Conservation (phyloP, 495 filamentous ascomycete species). For the Letharia columbiana region DNA sequence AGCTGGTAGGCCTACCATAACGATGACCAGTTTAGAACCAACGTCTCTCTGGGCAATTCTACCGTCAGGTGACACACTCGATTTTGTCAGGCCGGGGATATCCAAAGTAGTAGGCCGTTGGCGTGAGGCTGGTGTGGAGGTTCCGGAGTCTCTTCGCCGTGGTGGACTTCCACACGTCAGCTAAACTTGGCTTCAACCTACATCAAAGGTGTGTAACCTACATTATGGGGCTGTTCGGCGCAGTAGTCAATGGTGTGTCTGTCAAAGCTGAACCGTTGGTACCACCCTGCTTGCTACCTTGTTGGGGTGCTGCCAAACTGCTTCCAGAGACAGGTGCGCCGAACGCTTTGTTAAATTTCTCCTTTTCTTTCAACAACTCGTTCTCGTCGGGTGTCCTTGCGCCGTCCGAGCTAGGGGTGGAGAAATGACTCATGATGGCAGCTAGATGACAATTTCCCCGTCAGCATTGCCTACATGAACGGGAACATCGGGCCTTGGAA, state of each 20-base stretch:
- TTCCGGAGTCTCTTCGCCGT: slow-evolving; percentile 51
- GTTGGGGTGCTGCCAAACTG: slow-evolving; percentile 9
- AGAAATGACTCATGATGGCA: slow-evolving; percentile 47
- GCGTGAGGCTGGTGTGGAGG: slow-evolving; percentile 48
- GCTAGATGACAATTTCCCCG: slow-evolving; percentile 15
- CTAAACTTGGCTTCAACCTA: slow-evolving; percentile 13
- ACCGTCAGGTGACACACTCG: slow-evolving; percentile 88
- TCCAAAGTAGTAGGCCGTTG: slow-evolving; percentile 77
- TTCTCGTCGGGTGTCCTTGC: slow-evolving; percentile 18
- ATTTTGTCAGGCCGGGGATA: slow-evolving; percentile 84
- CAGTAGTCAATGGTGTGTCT: slow-evolving; percentile 63
- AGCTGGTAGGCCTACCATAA: slow-evolving; percentile 95
- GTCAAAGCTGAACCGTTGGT: slow-evolving; percentile 46
- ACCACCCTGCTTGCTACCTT: slow-evolving; percentile 28
- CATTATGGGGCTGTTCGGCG: slow-evolving; percentile 63
- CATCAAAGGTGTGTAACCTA: slow-evolving; percentile 32
- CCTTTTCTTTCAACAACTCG: slow-evolving; percentile 11
- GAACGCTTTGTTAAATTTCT: neutral
- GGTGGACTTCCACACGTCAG: slow-evolving; percentile 37
- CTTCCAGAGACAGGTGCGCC: slow-evolving; percentile 9
- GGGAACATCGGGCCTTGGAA: neutral
- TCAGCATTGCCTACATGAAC: neutral
- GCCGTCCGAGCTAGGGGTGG: slow-evolving; percentile 22
- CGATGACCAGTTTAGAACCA: slow-evolving; percentile 89
- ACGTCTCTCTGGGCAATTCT: slow-evolving; percentile 86